phyloP scores from a whole-genome alignment of 202 grass and related monocot genomes.

The Schoenoplectus tabernaemontani region DNA sequence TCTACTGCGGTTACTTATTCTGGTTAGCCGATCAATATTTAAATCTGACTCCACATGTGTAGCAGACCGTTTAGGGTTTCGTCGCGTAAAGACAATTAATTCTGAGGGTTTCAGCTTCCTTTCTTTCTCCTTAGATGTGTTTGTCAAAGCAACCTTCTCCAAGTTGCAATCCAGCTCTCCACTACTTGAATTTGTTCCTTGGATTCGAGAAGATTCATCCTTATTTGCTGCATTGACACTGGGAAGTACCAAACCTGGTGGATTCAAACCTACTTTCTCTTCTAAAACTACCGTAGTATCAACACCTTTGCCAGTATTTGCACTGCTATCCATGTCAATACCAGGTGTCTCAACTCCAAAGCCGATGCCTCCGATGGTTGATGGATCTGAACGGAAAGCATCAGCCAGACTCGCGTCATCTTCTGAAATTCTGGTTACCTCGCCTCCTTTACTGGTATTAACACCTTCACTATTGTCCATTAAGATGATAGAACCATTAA shows the following conservation, averaged over 20 bases:
- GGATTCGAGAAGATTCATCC: neutral
- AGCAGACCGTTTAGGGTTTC: slow-evolving; percentile 78
- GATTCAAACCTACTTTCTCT: neutral
- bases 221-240: neutral
- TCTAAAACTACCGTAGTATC: neutral
- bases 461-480: neutral
- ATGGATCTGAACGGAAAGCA: neutral
- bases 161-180: neutral
- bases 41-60: slow-evolving; percentile 34
- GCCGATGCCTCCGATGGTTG: neutral
- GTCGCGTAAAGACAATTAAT: slow-evolving; percentile 52
- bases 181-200: neutral
- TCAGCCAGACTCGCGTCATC: neutral
- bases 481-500: neutral
- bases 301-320: neutral
- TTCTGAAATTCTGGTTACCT: neutral
- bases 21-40: slow-evolving; percentile 43
- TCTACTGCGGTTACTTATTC: slow-evolving; percentile 33
- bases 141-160: slow-evolving; percentile 5
- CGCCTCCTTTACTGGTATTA: neutral
- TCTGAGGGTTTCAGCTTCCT: slow-evolving; percentile 26
- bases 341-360: neutral
- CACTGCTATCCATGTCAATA: neutral
- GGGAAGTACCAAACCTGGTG: neutral
- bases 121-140: slow-evolving; percentile 9